Conservation (phyloP, 1,139 yeast genomes). For the Suhomyces coccinellae region DNA sequence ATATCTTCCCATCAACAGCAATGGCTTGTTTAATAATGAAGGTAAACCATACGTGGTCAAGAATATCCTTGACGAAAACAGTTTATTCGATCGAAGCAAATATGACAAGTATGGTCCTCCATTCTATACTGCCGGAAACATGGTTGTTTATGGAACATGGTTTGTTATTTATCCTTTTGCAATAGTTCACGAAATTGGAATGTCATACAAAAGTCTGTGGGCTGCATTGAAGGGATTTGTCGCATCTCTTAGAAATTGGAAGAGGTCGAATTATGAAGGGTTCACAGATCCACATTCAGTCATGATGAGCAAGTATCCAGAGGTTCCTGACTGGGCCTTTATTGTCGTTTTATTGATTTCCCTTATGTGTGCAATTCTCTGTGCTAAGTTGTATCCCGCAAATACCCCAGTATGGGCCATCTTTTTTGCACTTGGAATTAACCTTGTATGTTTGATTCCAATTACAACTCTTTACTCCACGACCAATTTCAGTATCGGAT, state of each 20-base stretch:
- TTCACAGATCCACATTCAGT: constrained; percentile 22
- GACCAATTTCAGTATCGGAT: constrained; percentile 40
- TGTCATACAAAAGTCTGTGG: constrained; percentile 14
- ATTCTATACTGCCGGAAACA: constrained; percentile 44
- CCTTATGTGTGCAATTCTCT: constrained; percentile 22
- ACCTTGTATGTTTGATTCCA: constrained; percentile 38
- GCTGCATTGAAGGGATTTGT: constrained; percentile 9
- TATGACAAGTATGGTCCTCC: constrained; percentile 40
- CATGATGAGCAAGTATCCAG: constrained; percentile 24
- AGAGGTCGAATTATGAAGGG: constrained; percentile 19
- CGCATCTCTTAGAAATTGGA: constrained; percentile 9
- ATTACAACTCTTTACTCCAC: constrained; percentile 38
- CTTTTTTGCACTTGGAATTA: constrained; percentile 33
- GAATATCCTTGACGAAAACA: constrained; percentile 14
- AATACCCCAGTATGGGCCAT: constrained; percentile 39
- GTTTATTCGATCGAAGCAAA: constrained; percentile 19
- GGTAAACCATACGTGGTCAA: constrained; percentile 19
- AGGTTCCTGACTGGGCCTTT: constrained; percentile 27
- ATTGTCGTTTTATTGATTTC: constrained; percentile 20
- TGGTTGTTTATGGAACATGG: constrained; percentile 42
- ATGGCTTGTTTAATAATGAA: constrained; percentile 16
- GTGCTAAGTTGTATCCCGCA: constrained; percentile 34
- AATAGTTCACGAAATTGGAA: constrained; percentile 14
- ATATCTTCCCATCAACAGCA: constrained; percentile 20
- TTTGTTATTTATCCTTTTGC: constrained; percentile 21